Evolutionary conservation across 805 yeast genomes (phyloP), one percentile per base, ranked within the genome.

Genomic region (Myxozyma kluyveri): DNA sequence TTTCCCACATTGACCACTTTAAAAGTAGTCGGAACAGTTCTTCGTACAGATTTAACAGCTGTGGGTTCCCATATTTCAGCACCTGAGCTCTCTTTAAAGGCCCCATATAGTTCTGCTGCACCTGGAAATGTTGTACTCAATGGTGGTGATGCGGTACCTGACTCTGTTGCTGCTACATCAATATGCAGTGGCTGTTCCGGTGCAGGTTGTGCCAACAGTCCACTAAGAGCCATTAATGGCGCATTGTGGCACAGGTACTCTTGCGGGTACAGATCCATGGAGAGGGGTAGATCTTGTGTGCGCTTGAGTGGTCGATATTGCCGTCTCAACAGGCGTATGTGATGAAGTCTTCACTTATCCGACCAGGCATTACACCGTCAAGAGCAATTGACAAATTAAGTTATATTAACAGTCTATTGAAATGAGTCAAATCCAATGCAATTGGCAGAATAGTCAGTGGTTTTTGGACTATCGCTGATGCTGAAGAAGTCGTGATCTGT

Each of bases 201-300:
- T 9, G 6, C 26, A n/a, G 35, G 32, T 3, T 47, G n/a, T 4
- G 43, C 35, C 6, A 48, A 45, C 29, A 56, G 53, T 7, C 60
- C 60, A 17, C 59, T 47, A 19, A 56, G 23, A n/a, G 49, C 41
- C 59, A 56, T 54, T 31, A 56, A 38, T 32, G 60, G 60, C 29
- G 49, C 31, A 36, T 46, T 54, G 24, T 56, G 60, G 44, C 47
- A 48, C 37, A 54, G 37, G 44, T 47, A 56, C 35, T 56, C 60
- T 17, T 35, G 10, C n/a, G 60, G 59, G 40, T 55, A 56, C 9
- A 45, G 45, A 26, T 56, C 60, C 60, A 56, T 56, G 21, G 3
- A 19, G 49, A 6, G 23, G 3, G n/a, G 17, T 6, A 6, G 6
- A 19, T 7, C n/a, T n/a, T n/a, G n/a, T n/a, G n/a, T n/a, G n/a